Conservation (phyloP, 371 early-diverging fungal species). For the Funneliformis caledonium region DNA sequence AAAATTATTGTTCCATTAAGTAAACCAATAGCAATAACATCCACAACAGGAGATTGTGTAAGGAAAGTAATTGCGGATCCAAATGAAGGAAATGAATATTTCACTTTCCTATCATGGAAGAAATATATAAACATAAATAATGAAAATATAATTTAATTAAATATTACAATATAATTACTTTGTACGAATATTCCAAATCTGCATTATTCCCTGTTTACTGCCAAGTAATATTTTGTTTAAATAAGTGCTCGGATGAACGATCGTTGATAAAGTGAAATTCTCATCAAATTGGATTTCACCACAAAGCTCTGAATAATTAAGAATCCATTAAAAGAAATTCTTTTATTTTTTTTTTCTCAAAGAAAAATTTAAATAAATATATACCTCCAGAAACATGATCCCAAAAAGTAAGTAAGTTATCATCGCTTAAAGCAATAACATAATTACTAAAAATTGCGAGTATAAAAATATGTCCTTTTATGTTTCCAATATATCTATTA, state of each 20-base stretch:
- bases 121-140: not conserved
- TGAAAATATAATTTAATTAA: conserved; percentile 35
- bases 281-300: conserved; percentile 80
- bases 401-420: conserved; percentile 83
- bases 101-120: conserved; percentile 58
- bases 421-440: conserved; percentile 78
- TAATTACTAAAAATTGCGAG: conserved; percentile 77
- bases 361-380: not conserved
- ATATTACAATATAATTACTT: conserved; percentile 44
- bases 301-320: conserved; percentile 61
- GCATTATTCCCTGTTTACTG: conserved; percentile 85
- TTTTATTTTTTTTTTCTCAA: not conserved
- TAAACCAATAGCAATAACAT: conserved; percentile 90
- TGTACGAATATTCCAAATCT: conserved; percentile 90
- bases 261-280: conserved; percentile 70
- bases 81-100: conserved; percentile 81
- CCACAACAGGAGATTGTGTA: conserved; percentile 88
- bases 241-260: conserved; percentile 95
- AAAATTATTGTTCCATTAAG: conserved; percentile 86
- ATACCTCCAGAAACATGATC: conserved; percentile 70
- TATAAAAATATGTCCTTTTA: conserved; percentile 49
- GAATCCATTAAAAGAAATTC: not conserved
- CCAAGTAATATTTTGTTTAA: conserved; percentile 93
- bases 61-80: conserved; percentile 78
- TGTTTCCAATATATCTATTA: conserved; percentile 47